These are phyloP conservation scores for Xanthoconium stramineum DNA, from an alignment of 768 basidiomycete species.

Conservation along the genomic window DNA sequence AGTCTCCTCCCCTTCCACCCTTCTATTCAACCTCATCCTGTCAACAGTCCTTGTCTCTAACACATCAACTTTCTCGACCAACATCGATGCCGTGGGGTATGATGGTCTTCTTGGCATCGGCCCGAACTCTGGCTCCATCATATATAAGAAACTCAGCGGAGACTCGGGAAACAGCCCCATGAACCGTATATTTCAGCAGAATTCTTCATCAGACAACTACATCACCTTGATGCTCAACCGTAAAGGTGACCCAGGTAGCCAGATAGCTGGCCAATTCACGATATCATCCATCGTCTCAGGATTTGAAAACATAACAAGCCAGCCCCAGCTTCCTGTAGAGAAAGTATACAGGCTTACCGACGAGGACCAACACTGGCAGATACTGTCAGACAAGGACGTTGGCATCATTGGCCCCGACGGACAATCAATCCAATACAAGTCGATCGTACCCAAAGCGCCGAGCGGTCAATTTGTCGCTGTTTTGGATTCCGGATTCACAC, in stretches of 20 bases:
- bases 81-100: slow-evolving; percentile 60
- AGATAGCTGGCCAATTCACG: slow-evolving; percentile 62
- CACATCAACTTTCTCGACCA: slow-evolving; percentile 58
- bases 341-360: slow-evolving; percentile 57
- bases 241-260: slow-evolving; percentile 45
- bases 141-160: slow-evolving; percentile 52
- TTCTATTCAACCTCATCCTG: neutral
- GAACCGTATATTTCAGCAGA: slow-evolving; percentile 62
- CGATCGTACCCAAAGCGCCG: slow-evolving; percentile 68
- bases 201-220: slow-evolving; percentile 54
- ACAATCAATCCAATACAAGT: slow-evolving; percentile 51
- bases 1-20: slow-evolving; percentile 20
- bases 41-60: slow-evolving; percentile 58
- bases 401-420: slow-evolving; percentile 81
- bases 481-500: slow-evolving; percentile 70
- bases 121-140: slow-evolving; percentile 67
- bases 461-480: slow-evolving; percentile 65
- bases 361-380: slow-evolving; percentile 81
- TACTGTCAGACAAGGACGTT: slow-evolving; percentile 57
- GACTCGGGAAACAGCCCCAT: slow-evolving; percentile 55
- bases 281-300: slow-evolving; percentile 62
- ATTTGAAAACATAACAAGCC: slow-evolving; percentile 56
- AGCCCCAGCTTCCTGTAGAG: slow-evolving; percentile 65
- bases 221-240: slow-evolving; percentile 69
- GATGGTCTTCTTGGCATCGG: slow-evolving; percentile 76